These are phyloP conservation scores for Scedosporium boydii DNA, from an alignment of 2,329 filamentous ascomycete species.

Conservation along the genomic window DNA sequence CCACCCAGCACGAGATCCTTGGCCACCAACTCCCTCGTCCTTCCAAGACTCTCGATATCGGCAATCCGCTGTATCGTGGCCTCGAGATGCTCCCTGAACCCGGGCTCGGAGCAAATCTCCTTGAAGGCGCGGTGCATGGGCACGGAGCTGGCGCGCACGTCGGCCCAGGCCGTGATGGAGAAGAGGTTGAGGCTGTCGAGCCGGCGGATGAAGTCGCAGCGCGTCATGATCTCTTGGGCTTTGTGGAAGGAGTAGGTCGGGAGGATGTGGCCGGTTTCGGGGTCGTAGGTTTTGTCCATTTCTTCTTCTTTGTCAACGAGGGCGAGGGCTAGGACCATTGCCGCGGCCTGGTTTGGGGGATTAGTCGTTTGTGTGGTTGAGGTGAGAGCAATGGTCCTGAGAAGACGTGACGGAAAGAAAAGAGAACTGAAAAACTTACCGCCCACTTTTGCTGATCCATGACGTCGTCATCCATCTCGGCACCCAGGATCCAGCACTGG, in stretches of 20 bases:
- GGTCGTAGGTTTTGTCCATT: constrained; percentile 57
- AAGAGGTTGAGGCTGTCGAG: constrained; percentile 95
- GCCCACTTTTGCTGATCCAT: constrained; percentile 98
- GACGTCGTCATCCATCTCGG: constrained; percentile 86
- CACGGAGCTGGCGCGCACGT: constrained; percentile 85
- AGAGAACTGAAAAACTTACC: constrained; percentile 39
- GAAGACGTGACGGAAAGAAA: neutral
- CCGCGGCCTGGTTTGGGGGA: constrained; percentile 52
- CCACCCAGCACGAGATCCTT: constrained; percentile 87
- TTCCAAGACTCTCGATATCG: constrained; percentile 87
- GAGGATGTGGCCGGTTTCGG: constrained; percentile 60
- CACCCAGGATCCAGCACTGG: constrained; percentile 64
- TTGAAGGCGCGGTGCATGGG: constrained; percentile 93
- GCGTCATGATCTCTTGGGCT: constrained; percentile 87
- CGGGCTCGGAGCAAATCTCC: constrained; percentile 65
- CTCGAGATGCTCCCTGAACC: constrained; percentile 76
- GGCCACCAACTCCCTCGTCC: constrained; percentile 89
- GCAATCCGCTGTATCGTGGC: constrained; percentile 74
- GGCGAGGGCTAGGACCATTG: constrained; percentile 86
- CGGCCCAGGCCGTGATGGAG: constrained; percentile 78
- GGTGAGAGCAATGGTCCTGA: neutral
- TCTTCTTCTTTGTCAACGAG: constrained; percentile 74
- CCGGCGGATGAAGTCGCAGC: constrained; percentile 84
- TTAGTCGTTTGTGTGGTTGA: constrained; percentile 2
- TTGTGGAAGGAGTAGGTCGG: constrained; percentile 74